Evolutionary conservation across 805 yeast genomes (phyloP), one percentile per base, ranked within the genome.

Genomic region (Yamadazyma akitaensis): DNA sequence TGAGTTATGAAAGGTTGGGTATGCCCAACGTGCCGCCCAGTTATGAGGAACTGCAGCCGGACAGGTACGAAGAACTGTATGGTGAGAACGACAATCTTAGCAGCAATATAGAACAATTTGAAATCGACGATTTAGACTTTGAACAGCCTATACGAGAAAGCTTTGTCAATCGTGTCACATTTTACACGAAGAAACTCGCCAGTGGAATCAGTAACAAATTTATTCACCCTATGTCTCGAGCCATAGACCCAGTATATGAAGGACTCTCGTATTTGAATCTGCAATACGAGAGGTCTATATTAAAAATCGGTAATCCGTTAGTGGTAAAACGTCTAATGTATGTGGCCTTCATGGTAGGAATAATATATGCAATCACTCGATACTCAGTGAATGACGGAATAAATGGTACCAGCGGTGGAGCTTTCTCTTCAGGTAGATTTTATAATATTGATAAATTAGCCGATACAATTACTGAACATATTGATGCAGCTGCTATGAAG

Each of bases 291-390:
- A 64, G 68, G 26, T 63, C 73, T 24, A 64, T 92, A 11, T 71
- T 82, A 16, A 77, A 78, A 49, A 54, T 87, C n/a, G 96, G 97
- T 4, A 89, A 91, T 59, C 97, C 97, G 3, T 65, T 89, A 40
- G 85, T 92, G 24, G 81, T 91, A 24, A 85, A 86, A 54, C 71
- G 98, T 36, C 70, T 91, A 34, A 63, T 87, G 2, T 88, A 88
- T 57, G 86, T 92, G 10, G 56, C 82, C 2, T 59, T 84, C 40
- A 78, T 88, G 53, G 79, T 88, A n/a, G 48, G 67, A 0, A 56
- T 84, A 4, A 67, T 88, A 4, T 82, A 82, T 53, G 55, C 78
- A 19, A 71, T 87, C 2, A 74, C 89, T 7, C 62, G 78, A 31
- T 75, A 84, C 44, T 86, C 85, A 3, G 69, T 70, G 39, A 58